Evolutionary conservation across 2,329 filamentous ascomycete genomes (phyloP), one percentile per base, ranked within the genome.

Genomic region (Botrytis squamosa): DNA sequence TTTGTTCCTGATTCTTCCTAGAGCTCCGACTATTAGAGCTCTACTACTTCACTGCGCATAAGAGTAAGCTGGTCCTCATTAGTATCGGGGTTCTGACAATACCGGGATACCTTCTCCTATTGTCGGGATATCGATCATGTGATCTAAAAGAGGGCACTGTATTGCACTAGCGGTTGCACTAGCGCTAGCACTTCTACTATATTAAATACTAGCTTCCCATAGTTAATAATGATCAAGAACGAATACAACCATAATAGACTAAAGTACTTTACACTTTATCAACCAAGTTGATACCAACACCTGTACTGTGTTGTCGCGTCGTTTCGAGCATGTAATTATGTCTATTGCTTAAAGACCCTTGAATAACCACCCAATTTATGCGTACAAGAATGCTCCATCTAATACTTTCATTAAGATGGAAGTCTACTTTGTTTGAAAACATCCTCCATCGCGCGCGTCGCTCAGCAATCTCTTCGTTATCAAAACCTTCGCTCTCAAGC

Each of bases 281-380:
- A n/a, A n/a, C n/a, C n/a, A n/a, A n/a, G n/a, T n/a, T n/a, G n/a
- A n/a, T n/a, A n/a, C n/a, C n/a, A n/a, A n/a, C n/a, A n/a, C n/a
- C n/a, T n/a, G 12, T n/a, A 9, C 0, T 52, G 0, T n/a, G 49
- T n/a, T 52, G 5, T 7, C 10, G 12, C 3, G 25, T 14, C 10
- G 4, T 52, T 7, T n/a, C 10, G 25, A 14, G 25, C 25, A 52
- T n/a, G 49, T n/a, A 6, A 52, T 3, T 2, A 6, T 6, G n/a
- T 9, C 25, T 52, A 14, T n/a, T n/a, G 25, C n/a, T 14, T 16
- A 7, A 16, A n/a, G 12, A n/a, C 14, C 12, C n/a, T 52, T 52
- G 12, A 7, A n/a, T n/a, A 6, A 0, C 12, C 5, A 7, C 4
- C 12, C 12, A 7, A 14, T n/a, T 4, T 1, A 52, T n/a, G 25